Percentiles rank a stretch among this genome's conserved stretches.
These are phyloP conservation scores for Aureobasidium sp. DNA, from an alignment of 2,329 filamentous ascomycete species.

Conservation along the genomic window DNA sequence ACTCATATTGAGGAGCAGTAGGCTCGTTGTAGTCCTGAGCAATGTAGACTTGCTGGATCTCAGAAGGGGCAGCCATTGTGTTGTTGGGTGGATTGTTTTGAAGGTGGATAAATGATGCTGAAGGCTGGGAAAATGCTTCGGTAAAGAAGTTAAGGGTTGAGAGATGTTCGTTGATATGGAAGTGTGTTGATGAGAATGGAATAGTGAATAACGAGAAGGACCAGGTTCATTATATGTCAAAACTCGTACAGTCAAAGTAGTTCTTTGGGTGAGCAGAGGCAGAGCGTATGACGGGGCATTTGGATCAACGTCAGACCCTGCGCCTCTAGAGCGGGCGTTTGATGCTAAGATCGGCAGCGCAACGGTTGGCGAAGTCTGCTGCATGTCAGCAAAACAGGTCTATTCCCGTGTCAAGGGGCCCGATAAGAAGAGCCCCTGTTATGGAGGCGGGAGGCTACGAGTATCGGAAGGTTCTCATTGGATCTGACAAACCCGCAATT, in stretches of 20 bases:
- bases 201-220: background rate
- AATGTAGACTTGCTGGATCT: conserved; percentile 28
- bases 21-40: conserved; percentile 34
- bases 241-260: background rate
- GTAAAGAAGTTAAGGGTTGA: background rate
- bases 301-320: conserved; percentile 17
- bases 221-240: conserved; percentile 8
- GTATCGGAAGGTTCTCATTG: conserved; percentile 6
- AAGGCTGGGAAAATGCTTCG: background rate
- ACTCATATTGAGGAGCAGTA: conserved; percentile 36
- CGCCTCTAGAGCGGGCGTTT: background rate
- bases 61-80: conserved; percentile 23
- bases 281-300: conserved; percentile 1
- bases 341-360: conserved; percentile 8
- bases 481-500: background rate
- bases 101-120: background rate
- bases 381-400: background rate
- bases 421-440: background rate
- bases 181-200: background rate
- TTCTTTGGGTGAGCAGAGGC: background rate
- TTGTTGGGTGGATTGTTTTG: background rate
- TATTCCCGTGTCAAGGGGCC: background rate
- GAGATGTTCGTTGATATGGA: background rate
- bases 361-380: background rate
- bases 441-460: conserved; percentile 2